These are phyloP conservation scores for Penicillium sp. DNA, from an alignment of 2,329 filamentous ascomycete species.

Conservation along the genomic window DNA sequence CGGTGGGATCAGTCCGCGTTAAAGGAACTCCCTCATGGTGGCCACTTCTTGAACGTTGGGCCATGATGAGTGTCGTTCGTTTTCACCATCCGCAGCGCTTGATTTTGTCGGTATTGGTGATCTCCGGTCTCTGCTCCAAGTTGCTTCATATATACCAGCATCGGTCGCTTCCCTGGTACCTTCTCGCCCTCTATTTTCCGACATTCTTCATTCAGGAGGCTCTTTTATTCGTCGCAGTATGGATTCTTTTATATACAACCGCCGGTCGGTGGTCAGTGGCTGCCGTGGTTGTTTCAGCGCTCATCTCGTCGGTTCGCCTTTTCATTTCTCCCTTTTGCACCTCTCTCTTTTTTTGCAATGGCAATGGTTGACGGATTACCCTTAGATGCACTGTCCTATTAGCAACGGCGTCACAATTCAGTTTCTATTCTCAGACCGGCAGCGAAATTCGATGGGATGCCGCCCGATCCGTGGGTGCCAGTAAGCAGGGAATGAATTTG, in stretches of 20 bases:
- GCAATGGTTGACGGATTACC: neutral
- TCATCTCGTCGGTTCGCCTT: conserved; percentile 23
- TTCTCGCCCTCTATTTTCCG: conserved; percentile 28
- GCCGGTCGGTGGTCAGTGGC: conserved; percentile 17
- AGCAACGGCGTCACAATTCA: conserved; percentile 29
- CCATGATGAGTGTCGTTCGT: conserved; percentile 23
- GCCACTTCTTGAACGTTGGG: neutral
- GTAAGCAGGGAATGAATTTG: conserved; percentile 28
- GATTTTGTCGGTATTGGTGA: conserved; percentile 27
- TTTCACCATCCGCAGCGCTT: conserved; percentile 26
- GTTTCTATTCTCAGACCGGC: conserved; percentile 33
- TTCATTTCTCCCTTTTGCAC: neutral
- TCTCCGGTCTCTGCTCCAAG: conserved; percentile 28
- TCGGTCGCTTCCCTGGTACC: conserved; percentile 18
- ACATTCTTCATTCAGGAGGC: conserved; percentile 31
- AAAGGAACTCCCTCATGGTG: conserved; percentile 4
- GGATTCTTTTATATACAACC: conserved; percentile 25
- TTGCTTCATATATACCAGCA: conserved; percentile 30
- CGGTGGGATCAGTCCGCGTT: conserved; percentile 1
- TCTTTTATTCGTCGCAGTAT: conserved; percentile 21
- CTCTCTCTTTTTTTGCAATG: neutral
- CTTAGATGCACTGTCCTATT: conserved; percentile 20
- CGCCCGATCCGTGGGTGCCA: conserved; percentile 27
- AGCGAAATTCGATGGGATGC: conserved; percentile 32
- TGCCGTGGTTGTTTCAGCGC: conserved; percentile 18